phyloP scores from a whole-genome alignment of 306 rosid species.

The Ochetophila trinervis region DNA sequence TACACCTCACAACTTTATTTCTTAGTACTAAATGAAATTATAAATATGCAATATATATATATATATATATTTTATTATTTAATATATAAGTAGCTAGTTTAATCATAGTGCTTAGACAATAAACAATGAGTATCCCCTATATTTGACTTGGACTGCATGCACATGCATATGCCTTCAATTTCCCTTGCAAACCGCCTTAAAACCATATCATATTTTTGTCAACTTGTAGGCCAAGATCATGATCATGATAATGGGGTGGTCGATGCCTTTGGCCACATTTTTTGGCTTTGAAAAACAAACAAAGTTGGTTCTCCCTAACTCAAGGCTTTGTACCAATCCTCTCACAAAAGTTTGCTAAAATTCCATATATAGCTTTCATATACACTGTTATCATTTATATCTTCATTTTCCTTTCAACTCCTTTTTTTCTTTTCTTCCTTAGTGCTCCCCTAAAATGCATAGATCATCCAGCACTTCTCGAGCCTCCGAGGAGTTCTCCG shows the following conservation, averaged over 20 bases:
- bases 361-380: background rate
- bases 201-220: constrained; percentile 10
- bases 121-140: no score
- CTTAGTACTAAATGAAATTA: no score
- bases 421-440: background rate
- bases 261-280: constrained; percentile 4
- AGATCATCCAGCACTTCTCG: constrained; percentile 37
- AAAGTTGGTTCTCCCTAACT: constrained; percentile 9
- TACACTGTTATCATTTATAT: no score
- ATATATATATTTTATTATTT: no score
- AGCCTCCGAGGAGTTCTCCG: constrained; percentile 36
- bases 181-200: constrained; percentile 4
- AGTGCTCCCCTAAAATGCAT: constrained; percentile 21
- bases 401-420: background rate
- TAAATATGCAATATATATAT: no score
- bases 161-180: constrained; percentile 28
- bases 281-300: constrained; percentile 27
- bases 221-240: constrained; percentile 6
- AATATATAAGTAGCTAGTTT: no score
- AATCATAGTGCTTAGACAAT: no score
- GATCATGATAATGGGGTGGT: no score
- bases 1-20: no score
- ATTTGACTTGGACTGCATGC: constrained; percentile 26
- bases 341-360: background rate
- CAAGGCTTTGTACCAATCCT: constrained; percentile 16